Evolutionary conservation across 2,329 filamentous ascomycete species (phyloP), one percentile per base, ranked within the genome.

Genomic region (Fusarium burgessii): DNA sequence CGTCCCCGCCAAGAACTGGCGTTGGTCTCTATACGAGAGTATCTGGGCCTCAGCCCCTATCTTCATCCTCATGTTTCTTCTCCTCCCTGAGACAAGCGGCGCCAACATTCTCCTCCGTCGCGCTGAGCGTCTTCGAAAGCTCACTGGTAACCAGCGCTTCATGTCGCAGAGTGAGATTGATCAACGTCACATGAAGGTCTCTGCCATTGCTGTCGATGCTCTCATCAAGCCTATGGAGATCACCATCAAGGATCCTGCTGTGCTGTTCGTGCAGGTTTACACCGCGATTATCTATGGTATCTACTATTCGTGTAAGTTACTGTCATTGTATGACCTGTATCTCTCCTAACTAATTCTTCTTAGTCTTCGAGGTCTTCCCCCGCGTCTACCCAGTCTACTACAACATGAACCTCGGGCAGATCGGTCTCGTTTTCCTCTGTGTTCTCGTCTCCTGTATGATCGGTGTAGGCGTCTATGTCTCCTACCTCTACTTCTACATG

Each of bases 11-110:
- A 84, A 88, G 77, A 80, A 79, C 56, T 92, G 89, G 89, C 83
- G 88, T n/a, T 92, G 89, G 89, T 87, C 87, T 0, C 81, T 89
- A 14, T 90, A 87, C 83, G 88, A 91, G 74, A 87, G 91, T 59
- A 81, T 92, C 61, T 91, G 89, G 88, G 83, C 87, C 20, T 83
- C 88, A 0, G 84, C 82, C 1, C 89, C 89, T 0, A 77, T 90
- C 45, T 86, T 91, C 70, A 69, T 91, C n/a, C 58, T 86, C 55
- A 87, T 92, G 85, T 85, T 91, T 74, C 74, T 90, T 68, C 84
- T 88, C 68, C 84, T 92, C 27, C 91, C 91, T 1, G 90, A 93
- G 81, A 92, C 91, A 0, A 87, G 82, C 58, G 78, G 84, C 0
- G 80, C 84, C 11, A 91, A 85, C 65, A 89, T 92, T 73, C 85